Evolutionary conservation across 495 filamentous ascomycete species (phyloP).

Genomic region (Tuber magnatum): DNA sequence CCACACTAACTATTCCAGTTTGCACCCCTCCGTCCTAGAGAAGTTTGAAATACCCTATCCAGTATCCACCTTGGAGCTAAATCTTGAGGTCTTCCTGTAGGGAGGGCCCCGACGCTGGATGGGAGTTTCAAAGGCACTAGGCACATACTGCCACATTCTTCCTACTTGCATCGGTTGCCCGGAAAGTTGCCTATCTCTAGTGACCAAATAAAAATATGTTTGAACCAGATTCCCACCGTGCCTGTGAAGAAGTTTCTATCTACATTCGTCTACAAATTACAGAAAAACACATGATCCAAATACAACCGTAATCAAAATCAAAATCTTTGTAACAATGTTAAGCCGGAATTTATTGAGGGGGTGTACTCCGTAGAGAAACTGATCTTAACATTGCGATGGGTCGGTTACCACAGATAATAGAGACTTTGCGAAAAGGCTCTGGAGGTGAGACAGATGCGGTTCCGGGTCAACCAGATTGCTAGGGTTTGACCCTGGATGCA

Average conservation of each 20-base stretch:
- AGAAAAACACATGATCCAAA: neutral
- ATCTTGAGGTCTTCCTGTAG: conserved; percentile 89
- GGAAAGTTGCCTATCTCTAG: neutral
- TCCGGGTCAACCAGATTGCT: too few species aligned
- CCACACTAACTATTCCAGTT: conserved; percentile 28
- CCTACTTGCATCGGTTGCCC: neutral
- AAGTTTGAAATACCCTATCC: conserved; percentile 92
- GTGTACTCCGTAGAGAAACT: neutral
- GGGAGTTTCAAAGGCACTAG: neutral
- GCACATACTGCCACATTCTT: neutral
- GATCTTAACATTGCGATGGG: neutral
- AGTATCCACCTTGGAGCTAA: conserved; percentile 89
- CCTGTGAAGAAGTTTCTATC: neutral
- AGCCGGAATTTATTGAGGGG: neutral
- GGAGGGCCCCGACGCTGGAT: neutral
- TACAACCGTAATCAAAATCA: neutral
- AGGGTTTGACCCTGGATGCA: too few species aligned
- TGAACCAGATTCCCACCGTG: neutral
- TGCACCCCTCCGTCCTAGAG: conserved; percentile 86
- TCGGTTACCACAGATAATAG: too few species aligned
- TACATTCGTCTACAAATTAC: neutral
- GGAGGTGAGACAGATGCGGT: too few species aligned
- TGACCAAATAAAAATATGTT: neutral
- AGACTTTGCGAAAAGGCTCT: too few species aligned
- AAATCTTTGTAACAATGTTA: neutral